Base-by-base conservation (phyloP, 495 filamentous ascomycete genomes). In the Parathielavia hyrcaniae region DNA sequence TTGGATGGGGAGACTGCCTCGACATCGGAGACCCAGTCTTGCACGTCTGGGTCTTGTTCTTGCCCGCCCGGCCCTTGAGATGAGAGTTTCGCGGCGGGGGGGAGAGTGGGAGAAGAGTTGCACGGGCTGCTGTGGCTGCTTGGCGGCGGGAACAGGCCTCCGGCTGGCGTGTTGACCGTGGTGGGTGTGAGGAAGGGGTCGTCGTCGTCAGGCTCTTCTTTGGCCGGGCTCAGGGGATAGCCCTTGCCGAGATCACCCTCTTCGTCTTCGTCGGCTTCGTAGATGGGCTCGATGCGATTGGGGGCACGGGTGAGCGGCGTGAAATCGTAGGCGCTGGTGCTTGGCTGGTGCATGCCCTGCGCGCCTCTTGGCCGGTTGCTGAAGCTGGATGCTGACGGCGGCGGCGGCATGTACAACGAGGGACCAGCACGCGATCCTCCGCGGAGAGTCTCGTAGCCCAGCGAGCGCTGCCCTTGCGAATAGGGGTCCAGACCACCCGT, bases 211-310 rank as follows among this genome's bases (percentile, higher is more conserved):
- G 44, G 48, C 38, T 63, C 57, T 40, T 39, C 56, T 26, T 48
- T 50, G 20, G 60, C 62, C 6, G 57, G 66, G 50, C 57, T 62
- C 12, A 50, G 43, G 11, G 40, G 54, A 20, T 45, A 47, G 17
- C 45, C 35, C 20, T 39, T 44, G 12, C 44, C 55, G 0, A 54
- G 41, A 26, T 64, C 63, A 17, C 58, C 60, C 2, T 59, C 64
- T 11, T 77, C 83, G 50, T 91, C 88, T 41, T 95, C 90, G 51
- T 87, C 84, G 0, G 79, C 77, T 59, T 83, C 81, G 53, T 79
- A 77, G 49, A 83, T 83, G 0, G 81, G 81, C 57, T 81, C 77
- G 58, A 83, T 83, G 10, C 67, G 34, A 62, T 65, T 58, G 4
- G 38, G 48, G 14, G 46, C 36, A 12, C 43, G n/a, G 16, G 50